Conservation (phyloP, 2,329 filamentous ascomycete species). For the Beauveria sp. region DNA sequence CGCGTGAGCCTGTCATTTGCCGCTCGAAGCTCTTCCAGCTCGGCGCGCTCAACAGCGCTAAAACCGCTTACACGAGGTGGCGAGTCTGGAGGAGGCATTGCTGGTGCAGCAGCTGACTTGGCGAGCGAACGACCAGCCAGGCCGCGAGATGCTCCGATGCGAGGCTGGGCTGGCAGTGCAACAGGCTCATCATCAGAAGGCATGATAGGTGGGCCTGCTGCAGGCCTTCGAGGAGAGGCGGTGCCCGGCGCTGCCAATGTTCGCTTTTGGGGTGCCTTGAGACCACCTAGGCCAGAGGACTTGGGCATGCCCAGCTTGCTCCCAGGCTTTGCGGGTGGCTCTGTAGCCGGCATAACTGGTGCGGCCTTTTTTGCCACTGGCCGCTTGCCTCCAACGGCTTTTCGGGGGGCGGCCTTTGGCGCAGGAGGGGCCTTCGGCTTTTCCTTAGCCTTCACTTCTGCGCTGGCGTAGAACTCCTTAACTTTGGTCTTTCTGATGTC, state of each 20-base stretch:
- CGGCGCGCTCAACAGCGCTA: constrained; percentile 75
- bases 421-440: constrained; percentile 76
- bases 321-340: constrained; percentile 43
- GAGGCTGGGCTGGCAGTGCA: constrained; percentile 48
- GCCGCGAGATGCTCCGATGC: constrained; percentile 64
- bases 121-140: constrained; percentile 79
- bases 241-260: constrained; percentile 40
- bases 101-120: constrained; percentile 55
- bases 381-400: constrained; percentile 35
- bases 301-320: constrained; percentile 52
- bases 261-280: constrained; percentile 55
- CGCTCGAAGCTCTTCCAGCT: constrained; percentile 78
- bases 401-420: constrained; percentile 45
- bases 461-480: constrained; percentile 77
- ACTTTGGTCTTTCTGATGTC: constrained; percentile 94
- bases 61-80: constrained; percentile 58
- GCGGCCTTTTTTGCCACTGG: constrained; percentile 38
- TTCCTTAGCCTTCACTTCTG: constrained; percentile 40
- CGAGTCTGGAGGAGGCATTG: constrained; percentile 44
- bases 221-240: constrained; percentile 47
- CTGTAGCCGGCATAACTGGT: constrained; percentile 33
- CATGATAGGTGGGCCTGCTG: constrained; percentile 39
- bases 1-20: constrained; percentile 73
- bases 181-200: constrained; percentile 51
- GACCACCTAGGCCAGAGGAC: constrained; percentile 42